Percentiles rank a stretch among this genome's conserved stretches.
These are phyloP conservation scores for Pilasporangium apinafurcum DNA, from an alignment of 352 stramenopile species.

Conservation along the genomic window DNA sequence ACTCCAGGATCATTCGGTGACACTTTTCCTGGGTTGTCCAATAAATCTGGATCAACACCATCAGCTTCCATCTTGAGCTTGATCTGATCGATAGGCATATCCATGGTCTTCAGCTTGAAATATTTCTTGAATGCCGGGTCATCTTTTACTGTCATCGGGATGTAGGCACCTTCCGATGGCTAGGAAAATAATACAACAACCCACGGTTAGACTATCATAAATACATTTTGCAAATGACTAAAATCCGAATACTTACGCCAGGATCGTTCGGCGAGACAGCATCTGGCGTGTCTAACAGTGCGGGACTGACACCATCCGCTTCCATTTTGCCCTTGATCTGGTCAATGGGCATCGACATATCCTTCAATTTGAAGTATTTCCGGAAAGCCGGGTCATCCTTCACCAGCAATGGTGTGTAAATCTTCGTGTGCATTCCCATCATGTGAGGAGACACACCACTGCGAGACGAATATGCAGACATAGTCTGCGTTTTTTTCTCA, in stretches of 20 bases:
- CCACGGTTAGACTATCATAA: not conserved
- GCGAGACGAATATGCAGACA: not conserved
- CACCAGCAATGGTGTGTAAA: constrained; percentile 60
- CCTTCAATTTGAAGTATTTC: constrained; percentile 84
- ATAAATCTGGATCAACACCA: constrained; percentile 51
- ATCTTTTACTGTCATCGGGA: constrained; percentile 63
- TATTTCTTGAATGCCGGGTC: constrained; percentile 81
- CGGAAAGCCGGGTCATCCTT: constrained; percentile 63
- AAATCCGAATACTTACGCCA: constrained; percentile 32
- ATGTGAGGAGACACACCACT: too few relatives aligned
- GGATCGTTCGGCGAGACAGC: constrained; percentile 71
- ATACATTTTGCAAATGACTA: not conserved
- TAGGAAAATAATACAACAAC: constrained; percentile 8
- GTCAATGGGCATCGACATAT: constrained; percentile 69
- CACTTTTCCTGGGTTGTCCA: constrained; percentile 52
- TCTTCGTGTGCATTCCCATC: constrained; percentile 7
- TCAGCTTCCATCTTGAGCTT: constrained; percentile 86
- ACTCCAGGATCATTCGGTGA: constrained; percentile 81
- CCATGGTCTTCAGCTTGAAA: constrained; percentile 82
- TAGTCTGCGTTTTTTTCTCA: constrained; percentile 65
- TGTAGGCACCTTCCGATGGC: constrained; percentile 59
- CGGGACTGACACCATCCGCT: constrained; percentile 49
- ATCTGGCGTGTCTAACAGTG: constrained; percentile 62
- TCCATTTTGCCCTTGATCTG: constrained; percentile 83
- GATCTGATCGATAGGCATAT: constrained; percentile 79